Evolutionary conservation across 768 basidiomycete species (phyloP), one percentile per base, ranked within the genome.

Genomic region (Lactarius sp.): DNA sequence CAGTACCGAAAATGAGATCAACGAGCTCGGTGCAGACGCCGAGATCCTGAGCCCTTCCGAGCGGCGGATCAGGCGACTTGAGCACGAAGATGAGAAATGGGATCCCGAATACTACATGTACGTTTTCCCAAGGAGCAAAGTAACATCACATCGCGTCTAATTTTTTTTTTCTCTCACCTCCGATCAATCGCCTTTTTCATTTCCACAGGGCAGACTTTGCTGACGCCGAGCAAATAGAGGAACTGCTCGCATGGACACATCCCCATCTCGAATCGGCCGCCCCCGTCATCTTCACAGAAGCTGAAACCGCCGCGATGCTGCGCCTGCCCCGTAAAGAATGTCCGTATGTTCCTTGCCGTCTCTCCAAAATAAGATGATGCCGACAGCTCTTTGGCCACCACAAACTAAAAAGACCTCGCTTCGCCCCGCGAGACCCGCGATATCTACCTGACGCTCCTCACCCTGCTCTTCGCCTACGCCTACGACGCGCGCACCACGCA

Each of bases 41-140:
- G 92, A 94, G 75, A 78, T 71, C 1, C 81, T 81, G 58, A 71
- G 77, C 13, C 73, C 69, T 13, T 71, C 73, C 3, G 84, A 87
- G 66, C 81, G 90, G 42, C 79, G 84, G 34, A 68, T 63, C 47
- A 77, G 77, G 62, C 81, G 90, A 53, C 66, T 83, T 12, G 72
- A 75, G 59, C 85, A 84, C 65, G 92, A 93, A 72, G 78, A 92
- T 44, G 77, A 80, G 36, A 92, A 92, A 74, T 94, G 86, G 82
- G 86, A 93, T 68, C 85, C 84, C 69, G 90, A 92, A 69, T 79
- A 93, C 75, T 94, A 93, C 71, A 86, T 92, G 92, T 92, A 73
- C 58, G 83, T 68, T 22, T 49, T 33, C 51, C 49, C 49, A 20
- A 64, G 92, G 89, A 80, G 89, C 88, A 3, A 91, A 94, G 22